Evolutionary conservation across 2,329 filamentous ascomycete genomes (phyloP), one percentile per base, ranked within the genome.

Genomic region (Trichoderma endophyticum): DNA sequence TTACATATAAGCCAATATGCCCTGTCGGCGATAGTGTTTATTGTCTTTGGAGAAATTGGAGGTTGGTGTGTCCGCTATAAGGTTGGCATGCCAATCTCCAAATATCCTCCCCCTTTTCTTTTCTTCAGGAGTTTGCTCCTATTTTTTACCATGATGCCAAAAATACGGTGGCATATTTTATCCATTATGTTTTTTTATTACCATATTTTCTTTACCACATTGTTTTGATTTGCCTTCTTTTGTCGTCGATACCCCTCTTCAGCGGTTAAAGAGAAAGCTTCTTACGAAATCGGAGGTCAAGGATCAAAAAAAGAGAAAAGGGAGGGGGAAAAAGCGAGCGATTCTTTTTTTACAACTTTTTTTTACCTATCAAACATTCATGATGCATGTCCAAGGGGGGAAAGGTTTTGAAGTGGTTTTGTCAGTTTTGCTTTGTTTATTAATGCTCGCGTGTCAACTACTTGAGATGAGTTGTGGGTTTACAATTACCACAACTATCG

Each of bases 21-120:
- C 72, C 74, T 77, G 77, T 78, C 75, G 78, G 78, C 78, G 75
- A 80, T 79, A 78, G 78, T 78, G 77, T 80, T 79, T 79, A 79
- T 78, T 79, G 75, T 78, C 75, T 78, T 75, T 73, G 24, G 70
- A 71, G 18, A 39, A 57, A 61, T 43, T 51, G 54, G 60, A 30
- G 28, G 14, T 18, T 59, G 28, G 28, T 43, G 63, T 62, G 21
- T 66, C 36, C 18, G 56, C 26, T 24, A 21, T 36, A 51, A 3
- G 57, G 7, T 12, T 4, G n/a, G n/a, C 43, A 4, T 30, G 5
- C 14, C 12, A 32, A 28, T 30, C 30, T 24, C 21, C 21, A 36
- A n/a, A 28, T n/a, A 54, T 32, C 15, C 28, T 18, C 64, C 57
- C 32, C 34, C 61, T 43, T 28, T 26, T 30, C 18, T 62, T 36